These are phyloP conservation scores for Parachaetomium inaequale DNA, from an alignment of 495 filamentous ascomycete genomes.

Conservation along the genomic window DNA sequence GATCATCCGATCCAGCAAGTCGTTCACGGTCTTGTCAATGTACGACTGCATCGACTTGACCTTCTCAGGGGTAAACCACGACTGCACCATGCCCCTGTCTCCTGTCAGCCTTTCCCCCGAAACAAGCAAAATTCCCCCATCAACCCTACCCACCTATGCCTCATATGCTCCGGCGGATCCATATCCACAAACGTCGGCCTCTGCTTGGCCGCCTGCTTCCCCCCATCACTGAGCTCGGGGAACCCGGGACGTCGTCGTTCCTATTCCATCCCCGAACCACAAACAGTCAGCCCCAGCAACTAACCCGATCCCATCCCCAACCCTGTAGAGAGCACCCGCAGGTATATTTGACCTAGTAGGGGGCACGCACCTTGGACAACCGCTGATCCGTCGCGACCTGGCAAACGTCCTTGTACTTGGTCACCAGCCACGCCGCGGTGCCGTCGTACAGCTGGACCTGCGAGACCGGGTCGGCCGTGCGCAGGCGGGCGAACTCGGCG, in stretches of 20 bases:
- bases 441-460: constrained; percentile 45
- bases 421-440: constrained; percentile 42
- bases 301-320: neutral
- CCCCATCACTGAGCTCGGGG: constrained; percentile 42
- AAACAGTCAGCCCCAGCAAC: neutral
- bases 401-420: constrained; percentile 46
- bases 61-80: constrained; percentile 36
- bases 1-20: constrained; percentile 37
- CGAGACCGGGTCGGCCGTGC: constrained; percentile 40
- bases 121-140: neutral
- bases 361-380: constrained; percentile 34
- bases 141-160: constrained; percentile 26
- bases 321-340: neutral
- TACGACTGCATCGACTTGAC: constrained; percentile 39
- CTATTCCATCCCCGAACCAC: too few species aligned
- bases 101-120: neutral
- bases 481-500: constrained; percentile 39
- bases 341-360: neutral
- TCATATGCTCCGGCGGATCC: constrained; percentile 46
- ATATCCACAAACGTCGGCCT: constrained; percentile 50
- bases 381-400: constrained; percentile 40
- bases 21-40: constrained; percentile 44
- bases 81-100: constrained; percentile 42
- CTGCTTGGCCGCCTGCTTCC: constrained; percentile 40
- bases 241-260: constrained; percentile 43